A percentile compares a stretch with the other conserved stretches of the same genome.
Evolutionary conservation across 2,329 filamentous ascomycete species (phyloP).

Genomic region (Chrysoporthe puriensis): DNA sequence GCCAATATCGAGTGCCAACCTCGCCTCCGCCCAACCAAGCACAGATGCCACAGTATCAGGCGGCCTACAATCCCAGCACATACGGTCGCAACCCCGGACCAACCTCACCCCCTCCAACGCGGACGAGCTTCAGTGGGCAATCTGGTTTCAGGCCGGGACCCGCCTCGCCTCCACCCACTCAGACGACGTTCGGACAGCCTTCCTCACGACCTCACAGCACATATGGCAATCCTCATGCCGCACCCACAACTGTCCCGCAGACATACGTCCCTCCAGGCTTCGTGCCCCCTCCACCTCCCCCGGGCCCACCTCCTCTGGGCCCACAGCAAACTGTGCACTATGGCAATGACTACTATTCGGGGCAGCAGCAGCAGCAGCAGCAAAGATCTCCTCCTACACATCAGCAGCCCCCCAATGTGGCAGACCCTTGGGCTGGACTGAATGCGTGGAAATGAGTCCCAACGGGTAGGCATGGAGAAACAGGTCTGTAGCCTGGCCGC

Average conservation of each 20-base stretch:
- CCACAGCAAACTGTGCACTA: conserved; percentile 67
- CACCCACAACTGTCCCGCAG: conserved; percentile 32
- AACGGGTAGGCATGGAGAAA: not conserved
- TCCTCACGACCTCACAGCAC: conserved; percentile 52
- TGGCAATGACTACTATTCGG: conserved; percentile 47
- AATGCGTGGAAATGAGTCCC: conserved; percentile 65
- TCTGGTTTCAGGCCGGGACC: conserved; percentile 41
- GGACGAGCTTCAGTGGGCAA: conserved; percentile 41
- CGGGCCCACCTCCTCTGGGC: conserved; percentile 63
- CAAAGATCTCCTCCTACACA: conserved; percentile 40
- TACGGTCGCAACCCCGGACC: conserved; percentile 62
- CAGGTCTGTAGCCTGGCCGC: not conserved
- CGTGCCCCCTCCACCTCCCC: conserved; percentile 66
- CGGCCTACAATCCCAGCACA: conserved; percentile 60
- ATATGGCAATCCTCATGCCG: conserved; percentile 48
- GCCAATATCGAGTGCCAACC: conserved; percentile 63
- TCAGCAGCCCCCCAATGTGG: conserved; percentile 36
- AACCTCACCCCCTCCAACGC: conserved; percentile 48
- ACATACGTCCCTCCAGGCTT: conserved; percentile 57
- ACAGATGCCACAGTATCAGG: conserved; percentile 47
- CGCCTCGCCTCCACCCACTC: conserved; percentile 62
- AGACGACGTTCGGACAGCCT: conserved; percentile 52
- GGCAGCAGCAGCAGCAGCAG: conserved; percentile 61
- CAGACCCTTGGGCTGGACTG: conserved; percentile 72
- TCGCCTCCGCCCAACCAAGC: conserved; percentile 58